Conservation (phyloP, 1,139 yeast genomes). For the Candida pseudocylindracea region DNA sequence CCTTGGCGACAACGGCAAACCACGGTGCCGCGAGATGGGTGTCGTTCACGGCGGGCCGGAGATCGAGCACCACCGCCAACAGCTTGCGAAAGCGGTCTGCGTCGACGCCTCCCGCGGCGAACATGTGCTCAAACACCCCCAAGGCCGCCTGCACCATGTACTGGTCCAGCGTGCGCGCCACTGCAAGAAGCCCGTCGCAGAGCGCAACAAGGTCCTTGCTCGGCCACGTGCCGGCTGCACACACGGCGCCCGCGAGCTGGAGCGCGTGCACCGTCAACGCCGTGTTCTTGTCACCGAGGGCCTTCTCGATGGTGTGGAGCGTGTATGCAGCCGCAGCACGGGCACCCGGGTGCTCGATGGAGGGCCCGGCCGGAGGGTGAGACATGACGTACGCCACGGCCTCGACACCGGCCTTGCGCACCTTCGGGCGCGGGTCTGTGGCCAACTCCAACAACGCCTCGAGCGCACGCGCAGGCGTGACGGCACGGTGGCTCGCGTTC, state of each 20-base stretch:
- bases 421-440: constrained; percentile 83
- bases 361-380: constrained; percentile 68
- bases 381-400: constrained; percentile 41
- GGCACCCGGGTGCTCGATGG: constrained; percentile 59
- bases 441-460: constrained; percentile 63
- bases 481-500: constrained; percentile 19
- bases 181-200: constrained; percentile 53
- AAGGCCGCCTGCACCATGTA: constrained; percentile 65
- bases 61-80: constrained; percentile 49
- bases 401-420: constrained; percentile 87
- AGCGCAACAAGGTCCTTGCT: constrained; percentile 39
- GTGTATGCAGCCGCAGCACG: constrained; percentile 46
- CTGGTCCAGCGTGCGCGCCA: constrained; percentile 71
- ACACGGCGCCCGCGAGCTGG: constrained; percentile 48
- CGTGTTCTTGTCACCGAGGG: constrained; percentile 22
- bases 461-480: constrained; percentile 54
- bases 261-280: constrained; percentile 52
- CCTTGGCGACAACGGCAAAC: constrained; percentile 88
- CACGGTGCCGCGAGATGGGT: constrained; percentile 79
- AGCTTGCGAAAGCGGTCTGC: constrained; percentile 39
- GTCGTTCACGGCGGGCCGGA: constrained; percentile 68
- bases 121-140: constrained; percentile 67
- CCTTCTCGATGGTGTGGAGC: constrained; percentile 22
- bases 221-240: constrained; percentile 73
- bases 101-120: constrained; percentile 43